Conservation (phyloP, 495 filamentous ascomycete species). For the Entonaema liquescens region DNA sequence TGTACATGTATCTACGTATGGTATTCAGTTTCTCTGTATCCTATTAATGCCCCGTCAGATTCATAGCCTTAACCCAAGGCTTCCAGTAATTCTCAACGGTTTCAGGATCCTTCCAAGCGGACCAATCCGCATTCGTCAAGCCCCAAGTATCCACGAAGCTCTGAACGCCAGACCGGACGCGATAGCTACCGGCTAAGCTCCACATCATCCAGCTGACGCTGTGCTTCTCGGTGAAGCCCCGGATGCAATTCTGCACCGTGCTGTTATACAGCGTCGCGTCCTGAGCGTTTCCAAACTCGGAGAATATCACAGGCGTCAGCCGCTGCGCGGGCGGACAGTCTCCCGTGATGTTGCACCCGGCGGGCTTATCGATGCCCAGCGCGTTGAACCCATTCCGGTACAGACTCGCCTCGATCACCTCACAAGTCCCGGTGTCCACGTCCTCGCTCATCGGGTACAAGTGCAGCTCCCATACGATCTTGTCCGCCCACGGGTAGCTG, state of each 20-base stretch:
- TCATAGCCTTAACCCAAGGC: constrained; percentile 50
- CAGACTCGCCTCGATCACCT: constrained; percentile 52
- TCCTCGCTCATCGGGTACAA: constrained; percentile 58
- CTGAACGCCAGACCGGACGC: constrained; percentile 57
- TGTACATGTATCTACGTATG: not conserved
- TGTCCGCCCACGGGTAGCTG: constrained; percentile 49
- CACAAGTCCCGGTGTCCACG: constrained; percentile 54
- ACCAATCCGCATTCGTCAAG: constrained; percentile 51
- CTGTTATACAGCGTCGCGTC: constrained; percentile 50
- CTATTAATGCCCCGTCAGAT: constrained; percentile 26
- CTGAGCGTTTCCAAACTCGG: constrained; percentile 59
- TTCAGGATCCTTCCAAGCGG: constrained; percentile 49
- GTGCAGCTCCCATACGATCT: constrained; percentile 65
- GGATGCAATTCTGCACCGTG: constrained; percentile 58
- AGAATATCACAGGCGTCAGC: constrained; percentile 57
- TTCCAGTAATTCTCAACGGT: constrained; percentile 50
- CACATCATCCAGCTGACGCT: constrained; percentile 64
- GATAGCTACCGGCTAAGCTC: constrained; percentile 65
- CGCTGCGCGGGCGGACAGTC: constrained; percentile 41
- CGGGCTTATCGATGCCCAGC: constrained; percentile 48
- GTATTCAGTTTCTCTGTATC: not conserved
- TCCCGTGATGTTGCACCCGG: constrained; percentile 36
- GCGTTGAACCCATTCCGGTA: constrained; percentile 60
- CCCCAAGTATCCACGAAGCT: constrained; percentile 61
- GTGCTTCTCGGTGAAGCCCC: constrained; percentile 54